Conservation (phyloP, 2,329 filamentous ascomycete genomes). For the Hypomyces rosellus region DNA sequence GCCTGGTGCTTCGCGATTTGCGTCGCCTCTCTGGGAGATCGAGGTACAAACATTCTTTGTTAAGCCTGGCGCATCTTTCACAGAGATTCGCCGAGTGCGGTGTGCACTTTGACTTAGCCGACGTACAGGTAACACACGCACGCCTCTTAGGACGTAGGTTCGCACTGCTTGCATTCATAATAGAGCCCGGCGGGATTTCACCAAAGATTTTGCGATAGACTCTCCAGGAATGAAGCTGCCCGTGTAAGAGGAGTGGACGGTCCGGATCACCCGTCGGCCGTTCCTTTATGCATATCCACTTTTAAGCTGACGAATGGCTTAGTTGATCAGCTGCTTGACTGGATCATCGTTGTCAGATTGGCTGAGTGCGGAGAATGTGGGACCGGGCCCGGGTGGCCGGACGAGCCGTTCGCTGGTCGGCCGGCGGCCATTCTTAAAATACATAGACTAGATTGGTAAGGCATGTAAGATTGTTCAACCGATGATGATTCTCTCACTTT, state of each 20-base stretch:
- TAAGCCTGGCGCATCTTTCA: conserved; percentile 9
- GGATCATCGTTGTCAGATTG: background rate
- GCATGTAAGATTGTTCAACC: no score
- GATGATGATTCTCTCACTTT: no score
- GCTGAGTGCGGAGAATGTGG: background rate
- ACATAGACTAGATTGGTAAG: no score
- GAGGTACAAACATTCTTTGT: conserved; percentile 10
- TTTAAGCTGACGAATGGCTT: no score
- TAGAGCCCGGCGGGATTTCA: background rate
- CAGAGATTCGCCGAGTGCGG: conserved; percentile 5
- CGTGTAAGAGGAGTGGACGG: no score
- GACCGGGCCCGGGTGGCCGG: background rate
- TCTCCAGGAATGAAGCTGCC: no score
- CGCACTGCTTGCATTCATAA: background rate
- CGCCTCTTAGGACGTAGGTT: conserved; percentile 4
- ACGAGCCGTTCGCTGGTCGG: background rate
- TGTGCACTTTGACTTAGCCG: conserved; percentile 8
- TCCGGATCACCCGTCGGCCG: no score
- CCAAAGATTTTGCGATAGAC: no score
- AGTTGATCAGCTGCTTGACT: background rate
- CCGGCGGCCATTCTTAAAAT: no score
- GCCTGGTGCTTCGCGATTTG: background rate
- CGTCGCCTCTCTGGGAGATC: conserved; percentile 9
- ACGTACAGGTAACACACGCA: conserved; percentile 11
- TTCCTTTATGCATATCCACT: no score